These are phyloP conservation scores for Saccharomycopsis sp. DNA, from an alignment of 805 yeast genomes.

Conservation along the genomic window DNA sequence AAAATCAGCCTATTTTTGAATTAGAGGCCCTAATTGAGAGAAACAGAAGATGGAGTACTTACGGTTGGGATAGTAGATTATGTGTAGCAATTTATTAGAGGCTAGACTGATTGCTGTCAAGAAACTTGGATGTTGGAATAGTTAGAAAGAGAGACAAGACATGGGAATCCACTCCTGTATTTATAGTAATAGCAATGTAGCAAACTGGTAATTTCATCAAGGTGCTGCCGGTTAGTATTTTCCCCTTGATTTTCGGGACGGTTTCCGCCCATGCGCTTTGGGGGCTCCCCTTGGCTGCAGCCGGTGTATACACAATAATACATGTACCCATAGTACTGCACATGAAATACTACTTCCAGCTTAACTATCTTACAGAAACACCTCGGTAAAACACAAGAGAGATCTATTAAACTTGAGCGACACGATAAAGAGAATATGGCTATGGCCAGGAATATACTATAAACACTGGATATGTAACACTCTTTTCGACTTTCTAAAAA, in stretches of 20 bases:
- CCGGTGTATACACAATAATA: no score
- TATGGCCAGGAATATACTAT: background rate
- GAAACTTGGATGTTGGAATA: background rate
- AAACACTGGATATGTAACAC: no score
- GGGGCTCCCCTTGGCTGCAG: no score
- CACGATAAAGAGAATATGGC: background rate
- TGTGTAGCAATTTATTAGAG: background rate
- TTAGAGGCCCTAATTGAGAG: background rate
- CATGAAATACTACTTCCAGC: no score
- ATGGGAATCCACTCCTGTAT: background rate
- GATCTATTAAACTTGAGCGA: background rate
- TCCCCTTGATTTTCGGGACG: background rate
- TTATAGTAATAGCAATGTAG: background rate
- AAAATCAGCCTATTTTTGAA: background rate
- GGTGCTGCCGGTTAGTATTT: background rate
- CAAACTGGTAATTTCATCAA: background rate
- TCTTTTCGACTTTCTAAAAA: no score
- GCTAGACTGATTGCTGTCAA: no score
- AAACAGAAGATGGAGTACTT: background rate
- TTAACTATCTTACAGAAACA: no score
- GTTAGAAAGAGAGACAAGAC: background rate
- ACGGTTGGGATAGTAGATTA: background rate
- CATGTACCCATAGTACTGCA: no score
- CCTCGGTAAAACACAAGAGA: background rate
- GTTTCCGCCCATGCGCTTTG: background rate